These are phyloP conservation scores for Pholiota adiposa DNA, from an alignment of 1,284 basidiomycete species.

Conservation along the genomic window DNA sequence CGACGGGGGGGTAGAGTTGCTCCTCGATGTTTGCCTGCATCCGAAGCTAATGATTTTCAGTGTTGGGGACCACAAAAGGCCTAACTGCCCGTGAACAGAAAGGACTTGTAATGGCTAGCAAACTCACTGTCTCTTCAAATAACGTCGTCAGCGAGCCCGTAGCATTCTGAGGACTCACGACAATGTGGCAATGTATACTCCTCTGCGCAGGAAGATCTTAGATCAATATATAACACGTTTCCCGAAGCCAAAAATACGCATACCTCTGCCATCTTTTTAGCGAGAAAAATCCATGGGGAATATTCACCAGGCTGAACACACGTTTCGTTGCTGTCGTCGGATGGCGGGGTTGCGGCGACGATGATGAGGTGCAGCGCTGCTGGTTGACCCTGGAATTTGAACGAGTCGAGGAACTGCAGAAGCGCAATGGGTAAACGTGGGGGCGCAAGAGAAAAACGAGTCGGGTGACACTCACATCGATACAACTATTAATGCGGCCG, in stretches of 20 bases:
- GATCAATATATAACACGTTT: slow-evolving; percentile 15
- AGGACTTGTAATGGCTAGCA: slow-evolving; percentile 11
- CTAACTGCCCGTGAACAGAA: slow-evolving; percentile 20
- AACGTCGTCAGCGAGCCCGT: slow-evolving; percentile 49
- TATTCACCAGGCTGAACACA: slow-evolving; percentile 14
- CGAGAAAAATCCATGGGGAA: slow-evolving; percentile 44
- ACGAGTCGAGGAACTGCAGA: slow-evolving; percentile 42
- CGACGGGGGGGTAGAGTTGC: slow-evolving; percentile 34
- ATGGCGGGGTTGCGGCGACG: slow-evolving; percentile 53
- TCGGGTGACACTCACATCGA: slow-evolving; percentile 43
- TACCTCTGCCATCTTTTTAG: slow-evolving; percentile 53
- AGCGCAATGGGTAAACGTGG: slow-evolving; percentile 3
- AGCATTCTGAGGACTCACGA: slow-evolving; percentile 49
- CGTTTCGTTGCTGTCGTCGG: slow-evolving; percentile 30
- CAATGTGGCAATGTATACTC: slow-evolving; percentile 62
- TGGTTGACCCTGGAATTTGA: slow-evolving; percentile 37
- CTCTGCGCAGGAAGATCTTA: slow-evolving; percentile 39
- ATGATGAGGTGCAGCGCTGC: slow-evolving; percentile 58
- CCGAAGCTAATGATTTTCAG: slow-evolving; percentile 40
- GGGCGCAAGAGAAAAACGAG: background rate
- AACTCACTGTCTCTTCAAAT: slow-evolving; percentile 58
- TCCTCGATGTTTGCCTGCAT: slow-evolving; percentile 44
- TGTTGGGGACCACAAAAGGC: slow-evolving; percentile 16
- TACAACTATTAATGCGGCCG: slow-evolving; percentile 43
- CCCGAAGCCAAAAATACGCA: slow-evolving; percentile 16